Percentiles rank a stretch among this genome's conserved stretches.
These are phyloP conservation scores for Metarhizium robertsii DNA, from an alignment of 2,329 filamentous ascomycete genomes.

Conservation along the genomic window DNA sequence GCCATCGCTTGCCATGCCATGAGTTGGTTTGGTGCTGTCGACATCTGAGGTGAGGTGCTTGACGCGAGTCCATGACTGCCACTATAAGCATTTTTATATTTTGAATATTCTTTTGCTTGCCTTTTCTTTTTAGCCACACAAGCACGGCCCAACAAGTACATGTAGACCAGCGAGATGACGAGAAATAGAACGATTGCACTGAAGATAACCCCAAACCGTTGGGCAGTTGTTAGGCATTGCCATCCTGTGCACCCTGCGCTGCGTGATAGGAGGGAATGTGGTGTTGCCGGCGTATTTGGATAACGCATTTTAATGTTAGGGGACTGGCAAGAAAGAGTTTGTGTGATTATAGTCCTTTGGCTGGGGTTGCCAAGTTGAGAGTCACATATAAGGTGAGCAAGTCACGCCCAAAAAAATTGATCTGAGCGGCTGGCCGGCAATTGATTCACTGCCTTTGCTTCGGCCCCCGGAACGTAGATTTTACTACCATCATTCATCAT, in stretches of 20 bases:
- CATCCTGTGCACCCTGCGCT: constrained; percentile 22
- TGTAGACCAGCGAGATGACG: constrained; percentile 19
- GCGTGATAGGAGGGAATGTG: background rate
- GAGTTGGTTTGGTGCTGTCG: background rate
- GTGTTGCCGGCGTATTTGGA: background rate
- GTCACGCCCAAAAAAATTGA: background rate
- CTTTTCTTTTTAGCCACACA: constrained; percentile 2
- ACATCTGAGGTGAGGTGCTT: background rate
- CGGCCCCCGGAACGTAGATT: background rate
- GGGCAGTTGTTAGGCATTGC: constrained; percentile 26
- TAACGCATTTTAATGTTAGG: background rate
- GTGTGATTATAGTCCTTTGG: background rate
- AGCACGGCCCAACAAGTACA: constrained; percentile 25
- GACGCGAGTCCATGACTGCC: background rate
- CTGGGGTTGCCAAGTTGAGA: background rate
- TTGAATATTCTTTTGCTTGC: background rate
- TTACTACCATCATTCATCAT: too few species aligned
- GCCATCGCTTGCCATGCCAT: background rate
- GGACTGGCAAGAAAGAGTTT: background rate
- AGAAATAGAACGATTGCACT: constrained; percentile 20
- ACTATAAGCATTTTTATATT: background rate
- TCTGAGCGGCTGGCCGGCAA: background rate
- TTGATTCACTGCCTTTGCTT: background rate
- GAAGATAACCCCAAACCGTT: constrained; percentile 31
- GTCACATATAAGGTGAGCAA: background rate